A percentile compares a stretch with the other conserved stretches of the same genome.
Evolutionary conservation across 495 filamentous ascomycete species (phyloP).

Genomic region (Penicillium robsamsonii): DNA sequence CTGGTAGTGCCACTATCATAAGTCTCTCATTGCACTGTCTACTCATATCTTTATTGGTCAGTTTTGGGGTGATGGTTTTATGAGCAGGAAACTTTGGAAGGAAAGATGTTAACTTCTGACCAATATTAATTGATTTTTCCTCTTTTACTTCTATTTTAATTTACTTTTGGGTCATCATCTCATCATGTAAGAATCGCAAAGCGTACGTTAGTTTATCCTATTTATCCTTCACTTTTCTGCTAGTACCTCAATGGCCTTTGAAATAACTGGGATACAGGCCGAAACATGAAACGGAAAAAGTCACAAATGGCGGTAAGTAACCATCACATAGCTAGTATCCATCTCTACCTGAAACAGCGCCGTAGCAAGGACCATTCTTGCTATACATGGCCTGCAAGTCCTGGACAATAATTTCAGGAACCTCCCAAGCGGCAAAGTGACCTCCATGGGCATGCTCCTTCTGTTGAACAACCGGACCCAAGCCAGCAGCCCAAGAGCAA

Average conservation of each 20-base stretch:
- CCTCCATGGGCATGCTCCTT: conserved; percentile 53
- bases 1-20: not conserved
- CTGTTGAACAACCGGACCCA: conserved; percentile 57
- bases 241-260: not conserved
- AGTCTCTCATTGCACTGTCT: not conserved
- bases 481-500: conserved; percentile 43
- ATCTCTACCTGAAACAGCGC: conserved; percentile 28
- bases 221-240: not conserved
- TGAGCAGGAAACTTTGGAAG: not conserved
- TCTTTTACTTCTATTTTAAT: not conserved
- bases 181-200: not conserved
- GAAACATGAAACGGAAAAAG: not conserved
- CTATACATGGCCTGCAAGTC: conserved; percentile 61
- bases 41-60: not conserved
- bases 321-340: conserved; percentile 22
- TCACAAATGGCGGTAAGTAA: too few relatives aligned
- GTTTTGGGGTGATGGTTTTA: not conserved
- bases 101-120: not conserved
- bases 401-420: conserved; percentile 49
- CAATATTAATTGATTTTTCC: not conserved
- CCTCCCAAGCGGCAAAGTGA: conserved; percentile 63
- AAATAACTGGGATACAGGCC: not conserved
- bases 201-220: not conserved
- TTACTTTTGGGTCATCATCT: not conserved
- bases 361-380: conserved; percentile 37